Percentiles rank a stretch among this genome's conserved stretches.
These are phyloP conservation scores for Colletotrichum somersetense DNA, from an alignment of 2,329 filamentous ascomycete genomes.

Conservation along the genomic window DNA sequence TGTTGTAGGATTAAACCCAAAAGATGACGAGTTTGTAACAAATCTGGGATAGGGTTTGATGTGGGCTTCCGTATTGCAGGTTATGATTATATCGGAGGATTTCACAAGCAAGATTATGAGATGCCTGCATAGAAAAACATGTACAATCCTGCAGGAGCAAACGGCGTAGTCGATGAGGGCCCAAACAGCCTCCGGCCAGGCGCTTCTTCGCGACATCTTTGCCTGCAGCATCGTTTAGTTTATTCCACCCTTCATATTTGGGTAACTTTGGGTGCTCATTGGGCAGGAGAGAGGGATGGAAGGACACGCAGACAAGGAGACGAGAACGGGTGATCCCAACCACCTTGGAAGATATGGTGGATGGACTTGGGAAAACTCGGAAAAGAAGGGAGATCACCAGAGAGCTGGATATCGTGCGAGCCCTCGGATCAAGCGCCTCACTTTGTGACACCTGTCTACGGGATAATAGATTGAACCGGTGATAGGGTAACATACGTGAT, in stretches of 20 bases:
- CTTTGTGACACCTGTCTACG: not conserved
- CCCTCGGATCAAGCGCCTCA: not conserved
- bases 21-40: not conserved
- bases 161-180: not conserved
- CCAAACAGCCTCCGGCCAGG: not conserved
- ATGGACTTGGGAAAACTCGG: not conserved
- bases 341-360: no score
- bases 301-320: not conserved
- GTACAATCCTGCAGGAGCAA: not conserved
- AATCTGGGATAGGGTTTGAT: not conserved
- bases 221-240: not conserved
- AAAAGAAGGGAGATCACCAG: not conserved
- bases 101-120: not conserved
- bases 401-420: not conserved
- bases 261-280: not conserved
- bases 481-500: not conserved
- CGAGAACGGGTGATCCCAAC: not conserved
- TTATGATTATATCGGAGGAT: no score
- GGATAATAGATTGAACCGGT: not conserved
- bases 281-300: not conserved
- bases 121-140: not conserved
- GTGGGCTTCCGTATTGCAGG: not conserved
- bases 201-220: not conserved
- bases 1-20: not conserved
- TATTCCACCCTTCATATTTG: not conserved